These are phyloP conservation scores for Ramaria sp. DNA, from an alignment of 768 basidiomycete genomes.

Conservation along the genomic window DNA sequence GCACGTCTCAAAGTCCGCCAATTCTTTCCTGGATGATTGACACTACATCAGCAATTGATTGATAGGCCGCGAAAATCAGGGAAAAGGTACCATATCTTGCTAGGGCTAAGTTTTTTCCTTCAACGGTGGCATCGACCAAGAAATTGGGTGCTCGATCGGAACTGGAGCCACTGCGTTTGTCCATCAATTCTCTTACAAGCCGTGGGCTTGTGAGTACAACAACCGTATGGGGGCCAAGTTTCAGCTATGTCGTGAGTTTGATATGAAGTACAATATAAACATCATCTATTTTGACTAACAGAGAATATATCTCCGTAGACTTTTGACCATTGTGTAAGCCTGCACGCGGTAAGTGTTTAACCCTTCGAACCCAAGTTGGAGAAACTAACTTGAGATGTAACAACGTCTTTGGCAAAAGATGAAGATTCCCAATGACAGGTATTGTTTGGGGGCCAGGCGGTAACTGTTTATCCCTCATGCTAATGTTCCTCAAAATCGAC, in stretches of 20 bases:
- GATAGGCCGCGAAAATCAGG: neutral
- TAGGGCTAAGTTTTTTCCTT: constrained; percentile 11
- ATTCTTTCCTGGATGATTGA: neutral
- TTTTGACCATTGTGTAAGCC: constrained; percentile 21
- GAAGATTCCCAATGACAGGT: constrained; percentile 18
- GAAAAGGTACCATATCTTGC: constrained; percentile 10
- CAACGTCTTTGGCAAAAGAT: constrained; percentile 14
- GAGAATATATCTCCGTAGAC: constrained; percentile 21
- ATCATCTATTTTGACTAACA: constrained; percentile 3
- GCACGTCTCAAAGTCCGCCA: neutral
- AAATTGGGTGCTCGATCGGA: constrained; percentile 17
- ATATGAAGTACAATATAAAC: constrained; percentile 10
- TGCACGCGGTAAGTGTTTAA: constrained; percentile 1
- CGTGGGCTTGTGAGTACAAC: constrained; percentile 14
- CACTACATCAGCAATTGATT: neutral
- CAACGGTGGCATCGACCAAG: constrained; percentile 14
- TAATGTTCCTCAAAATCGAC: neutral
- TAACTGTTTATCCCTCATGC: constrained; percentile 11
- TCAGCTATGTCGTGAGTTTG: constrained; percentile 12
- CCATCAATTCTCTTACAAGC: constrained; percentile 19
- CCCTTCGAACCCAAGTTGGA: too few species aligned
- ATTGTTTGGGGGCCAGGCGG: constrained; percentile 18
- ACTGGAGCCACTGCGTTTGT: constrained; percentile 16
- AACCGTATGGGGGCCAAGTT: constrained; percentile 14
- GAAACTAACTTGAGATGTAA: constrained; percentile 15